These are phyloP conservation scores for Blastobotrys ciferrii DNA, from an alignment of 1,139 yeast species.

Conservation along the genomic window DNA sequence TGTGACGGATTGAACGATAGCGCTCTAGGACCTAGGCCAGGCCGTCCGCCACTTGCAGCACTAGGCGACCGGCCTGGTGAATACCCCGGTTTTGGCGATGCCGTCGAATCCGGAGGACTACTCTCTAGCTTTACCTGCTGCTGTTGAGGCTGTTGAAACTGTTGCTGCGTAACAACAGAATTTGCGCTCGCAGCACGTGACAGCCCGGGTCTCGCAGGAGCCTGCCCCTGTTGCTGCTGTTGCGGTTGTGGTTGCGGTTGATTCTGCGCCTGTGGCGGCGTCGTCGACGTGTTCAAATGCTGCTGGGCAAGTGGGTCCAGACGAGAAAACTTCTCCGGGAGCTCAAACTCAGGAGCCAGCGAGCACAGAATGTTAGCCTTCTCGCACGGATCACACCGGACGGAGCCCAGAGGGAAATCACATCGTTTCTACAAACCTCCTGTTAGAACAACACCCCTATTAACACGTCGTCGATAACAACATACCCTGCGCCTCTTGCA, in stretches of 20 bases:
- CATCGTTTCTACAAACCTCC: constrained; percentile 29
- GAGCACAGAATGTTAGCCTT: constrained; percentile 35
- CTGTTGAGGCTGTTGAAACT: background rate
- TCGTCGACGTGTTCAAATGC: constrained; percentile 4
- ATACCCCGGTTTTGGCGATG: background rate
- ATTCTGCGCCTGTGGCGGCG: background rate
- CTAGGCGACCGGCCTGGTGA: background rate
- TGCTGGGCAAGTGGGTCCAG: constrained; percentile 27
- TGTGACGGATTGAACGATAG: constrained; percentile 16
- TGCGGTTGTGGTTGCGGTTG: background rate
- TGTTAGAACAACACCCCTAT: background rate
- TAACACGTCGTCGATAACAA: too few species aligned
- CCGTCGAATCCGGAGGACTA: background rate
- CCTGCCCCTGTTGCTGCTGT: background rate
- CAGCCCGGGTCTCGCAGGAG: constrained; percentile 1
- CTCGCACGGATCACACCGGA: constrained; percentile 35
- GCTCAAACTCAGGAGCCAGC: constrained; percentile 34
- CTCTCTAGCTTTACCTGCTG: background rate
- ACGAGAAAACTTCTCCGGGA: constrained; percentile 31
- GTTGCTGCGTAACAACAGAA: constrained; percentile 9
- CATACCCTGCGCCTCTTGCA: constrained; percentile 45
- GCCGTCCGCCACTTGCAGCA: constrained; percentile 15
- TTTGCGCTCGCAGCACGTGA: constrained; percentile 17
- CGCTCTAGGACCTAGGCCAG: constrained; percentile 24
- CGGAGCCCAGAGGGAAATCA: constrained; percentile 31